Evolutionary conservation across 441 rosid species (phyloP).

Genomic region (Populus hybrid): DNA sequence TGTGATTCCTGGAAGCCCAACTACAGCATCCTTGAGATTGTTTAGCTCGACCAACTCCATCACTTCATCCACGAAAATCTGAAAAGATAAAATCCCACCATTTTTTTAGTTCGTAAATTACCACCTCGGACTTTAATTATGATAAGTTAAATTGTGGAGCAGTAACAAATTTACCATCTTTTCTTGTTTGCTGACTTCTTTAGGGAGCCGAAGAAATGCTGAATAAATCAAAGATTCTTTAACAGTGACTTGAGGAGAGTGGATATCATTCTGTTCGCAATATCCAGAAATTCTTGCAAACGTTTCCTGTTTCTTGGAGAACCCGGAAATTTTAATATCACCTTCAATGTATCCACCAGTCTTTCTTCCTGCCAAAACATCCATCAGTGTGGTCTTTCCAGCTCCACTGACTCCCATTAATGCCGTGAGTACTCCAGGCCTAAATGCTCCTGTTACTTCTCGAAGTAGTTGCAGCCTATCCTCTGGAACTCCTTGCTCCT

Average conservation of each 20-base stretch:
- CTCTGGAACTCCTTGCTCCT: slow-evolving; percentile 66
- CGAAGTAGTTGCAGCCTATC: slow-evolving; percentile 67
- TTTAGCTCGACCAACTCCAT: slow-evolving; percentile 43
- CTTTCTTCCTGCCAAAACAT: slow-evolving; percentile 93
- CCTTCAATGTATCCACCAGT: slow-evolving; percentile 90
- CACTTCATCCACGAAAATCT: slow-evolving; percentile 42
- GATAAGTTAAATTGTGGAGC: background rate
- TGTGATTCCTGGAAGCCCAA: slow-evolving; percentile 42
- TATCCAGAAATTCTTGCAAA: slow-evolving; percentile 96
- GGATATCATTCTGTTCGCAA: slow-evolving; percentile 90
- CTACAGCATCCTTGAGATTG: slow-evolving; percentile 32
- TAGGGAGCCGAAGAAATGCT: slow-evolving; percentile 80
- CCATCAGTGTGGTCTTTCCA: slow-evolving; percentile 96
- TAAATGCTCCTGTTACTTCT: slow-evolving; percentile 76
- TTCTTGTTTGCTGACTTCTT: slow-evolving; percentile 62
- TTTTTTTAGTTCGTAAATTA: background rate
- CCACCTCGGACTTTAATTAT: background rate
- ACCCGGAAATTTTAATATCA: slow-evolving; percentile 75
- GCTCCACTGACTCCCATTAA: slow-evolving; percentile 99
- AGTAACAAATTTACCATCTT: slow-evolving; percentile 47
- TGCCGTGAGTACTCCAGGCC: slow-evolving; percentile 92
- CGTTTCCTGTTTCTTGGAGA: slow-evolving; percentile 83
- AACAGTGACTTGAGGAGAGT: slow-evolving; percentile 90
- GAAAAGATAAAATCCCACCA: slow-evolving; percentile 9
- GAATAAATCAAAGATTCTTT: slow-evolving; percentile 82